Base-by-base conservation (phyloP, 176 grass and related monocot genomes). In the Carex kokanica region DNA sequence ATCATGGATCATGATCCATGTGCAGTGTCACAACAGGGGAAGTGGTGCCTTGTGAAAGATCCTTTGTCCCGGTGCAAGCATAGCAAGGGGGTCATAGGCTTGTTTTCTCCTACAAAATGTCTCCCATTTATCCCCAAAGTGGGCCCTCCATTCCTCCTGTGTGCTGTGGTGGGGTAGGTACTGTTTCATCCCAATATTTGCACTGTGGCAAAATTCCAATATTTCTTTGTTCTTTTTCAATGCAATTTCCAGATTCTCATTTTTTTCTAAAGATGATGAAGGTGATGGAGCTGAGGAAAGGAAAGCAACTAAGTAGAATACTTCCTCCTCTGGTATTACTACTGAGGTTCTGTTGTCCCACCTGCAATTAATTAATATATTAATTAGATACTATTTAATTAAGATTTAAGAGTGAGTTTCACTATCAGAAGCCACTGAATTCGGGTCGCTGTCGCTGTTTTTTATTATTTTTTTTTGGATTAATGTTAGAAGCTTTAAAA, bases 101-200 rank as follows among this genome's bases (percentile, higher is more conserved):
- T 84, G 77, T 83, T 99, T 99, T 77, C 93, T 95, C 75, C 83
- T 85, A 60, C 81, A 83, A 89, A 99, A 99, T 85, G 81, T 93
- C 85, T 92, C 93, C 96, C 96, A 99, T 60, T 88, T 92, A 62
- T 79, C 93, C 27, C 96, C 96, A 83, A 95, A 99, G 93, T 99
- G 96, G 84, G 86, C 80, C 87, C 82, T 93, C 96, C 96, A 95
- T 87, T 99, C 88, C 69, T 92, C 84, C 81, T 90, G 89, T 21
- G 91, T 90, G 36, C 80, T 85, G 85, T 99, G 93, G 86, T 91
- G 80, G 17, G 96, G 91, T 65, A 99, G 81, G 79, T 99, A 99
- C 83, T 95, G 93, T 81, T 99, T 99, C 89, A 95, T 93, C 54
- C 83, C 78, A 59, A 95, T 87, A 16, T 71, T 63, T 2, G 88